Conservation (phyloP, 495 filamentous ascomycete species). For the Neurospora sp. region DNA sequence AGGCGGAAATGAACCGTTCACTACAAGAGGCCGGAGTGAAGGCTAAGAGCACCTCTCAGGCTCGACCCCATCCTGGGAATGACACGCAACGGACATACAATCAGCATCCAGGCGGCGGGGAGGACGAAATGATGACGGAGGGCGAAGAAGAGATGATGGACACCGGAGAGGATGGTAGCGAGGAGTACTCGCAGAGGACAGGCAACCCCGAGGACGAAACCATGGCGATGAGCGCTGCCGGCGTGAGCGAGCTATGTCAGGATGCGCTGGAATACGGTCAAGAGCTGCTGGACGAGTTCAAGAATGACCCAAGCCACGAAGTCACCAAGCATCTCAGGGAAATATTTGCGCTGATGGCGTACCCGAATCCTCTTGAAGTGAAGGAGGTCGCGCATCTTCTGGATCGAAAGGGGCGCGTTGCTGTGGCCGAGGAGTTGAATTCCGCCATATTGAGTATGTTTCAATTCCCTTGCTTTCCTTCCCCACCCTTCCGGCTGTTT, state of each 20-base stretch:
- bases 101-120: slow-evolving; percentile 49
- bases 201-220: slow-evolving; percentile 26
- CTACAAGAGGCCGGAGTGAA: slow-evolving; percentile 19
- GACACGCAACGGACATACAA: background rate
- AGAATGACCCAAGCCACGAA: slow-evolving; percentile 53
- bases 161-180: slow-evolving; percentile 25
- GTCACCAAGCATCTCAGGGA: slow-evolving; percentile 68
- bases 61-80: slow-evolving; percentile 5
- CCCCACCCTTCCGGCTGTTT: background rate
- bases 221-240: slow-evolving; percentile 39
- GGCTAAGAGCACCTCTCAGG: slow-evolving; percentile 4
- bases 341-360: slow-evolving; percentile 83
- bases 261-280: slow-evolving; percentile 76
- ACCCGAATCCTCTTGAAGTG: slow-evolving; percentile 64
- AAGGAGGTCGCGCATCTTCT: slow-evolving; percentile 71
- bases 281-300: slow-evolving; percentile 65
- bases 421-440: slow-evolving; percentile 90
- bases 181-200: slow-evolving; percentile 42
- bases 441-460: slow-evolving; percentile 80
- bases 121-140: slow-evolving; percentile 65
- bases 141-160: slow-evolving; percentile 17
- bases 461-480: background rate
- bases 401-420: slow-evolving; percentile 61
- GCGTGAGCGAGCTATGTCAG: slow-evolving; percentile 44
- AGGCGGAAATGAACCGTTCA: slow-evolving; percentile 53